Evolutionary conservation across 306 rosid species (phyloP), one percentile per base, ranked within the genome.

Genomic region (Vigna trinervia): DNA sequence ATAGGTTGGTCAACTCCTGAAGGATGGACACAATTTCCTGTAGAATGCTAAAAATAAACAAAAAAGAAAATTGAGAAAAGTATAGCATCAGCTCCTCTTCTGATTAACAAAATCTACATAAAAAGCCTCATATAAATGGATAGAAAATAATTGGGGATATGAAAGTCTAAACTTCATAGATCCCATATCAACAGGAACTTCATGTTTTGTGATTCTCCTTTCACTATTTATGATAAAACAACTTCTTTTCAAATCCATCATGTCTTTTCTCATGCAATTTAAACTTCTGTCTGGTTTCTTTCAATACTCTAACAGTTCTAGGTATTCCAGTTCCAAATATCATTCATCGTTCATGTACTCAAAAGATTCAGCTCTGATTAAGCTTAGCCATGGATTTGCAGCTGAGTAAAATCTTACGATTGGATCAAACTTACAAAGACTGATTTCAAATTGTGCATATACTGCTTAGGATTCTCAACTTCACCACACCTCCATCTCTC

Each of bases 401-500:
- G 32, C 9, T 10, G 20, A 32, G 10, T 34, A 32, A 67, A 77
- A 41, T 45, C 5, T 48, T 19, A 39, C 73, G 73, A 22, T 43
- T 20, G 72, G 75, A 68, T 58, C 14, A 64, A 59, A 86, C 97
- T 86, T 90, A 93, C 98, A 76, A 88, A 87, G 58, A 68, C 36
- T 48, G 93, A 79, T 78, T 78, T 84, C 3, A 91, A 30, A 78
- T 67, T 64, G 80, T 79, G 84, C 52, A 89, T 43, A 65, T 66
- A 80, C 66, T 45, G 70, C 83, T 83, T 89, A 41, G 93, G 85
- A 38, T 83, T 87, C 72, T 79, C 90, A 50, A 91, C 76, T 74
- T 91, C 90, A 32, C 87, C 97, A 20, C 84, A 63, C 56, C 88
- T 85, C 98, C 98, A 93, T 83, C 84, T 85, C 87, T 93, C 98